These are phyloP conservation scores for Beauveria australis DNA, from an alignment of 2,329 filamentous ascomycete species.

Conservation along the genomic window DNA sequence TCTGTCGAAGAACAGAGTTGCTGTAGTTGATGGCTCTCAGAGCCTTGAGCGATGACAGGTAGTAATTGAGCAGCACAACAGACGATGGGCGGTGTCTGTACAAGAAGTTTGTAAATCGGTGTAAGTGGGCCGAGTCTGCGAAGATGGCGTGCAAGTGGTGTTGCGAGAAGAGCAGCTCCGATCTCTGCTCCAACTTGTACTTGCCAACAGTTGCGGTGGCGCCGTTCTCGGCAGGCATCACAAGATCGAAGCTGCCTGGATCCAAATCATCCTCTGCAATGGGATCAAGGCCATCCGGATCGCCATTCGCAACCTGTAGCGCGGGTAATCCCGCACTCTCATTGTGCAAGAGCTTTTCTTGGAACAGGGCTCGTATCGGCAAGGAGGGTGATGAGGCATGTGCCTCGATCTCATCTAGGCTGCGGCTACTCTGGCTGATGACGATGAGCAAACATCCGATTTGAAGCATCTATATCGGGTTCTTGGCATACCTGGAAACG, in stretches of 20 bases:
- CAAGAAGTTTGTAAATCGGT: conserved; percentile 61
- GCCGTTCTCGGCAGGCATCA: conserved; percentile 16
- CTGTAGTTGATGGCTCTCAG: conserved; percentile 62
- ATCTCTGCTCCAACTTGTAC: conserved; percentile 52
- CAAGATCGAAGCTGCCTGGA: conserved; percentile 29
- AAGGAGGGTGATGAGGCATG: background rate
- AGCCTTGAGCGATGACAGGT: conserved; percentile 63
- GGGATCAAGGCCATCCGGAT: conserved; percentile 24
- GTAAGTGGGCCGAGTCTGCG: conserved; percentile 51
- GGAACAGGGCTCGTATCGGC: background rate
- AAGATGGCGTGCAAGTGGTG: conserved; percentile 61
- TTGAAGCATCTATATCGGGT: background rate
- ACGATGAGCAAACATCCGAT: background rate
- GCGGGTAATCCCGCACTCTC: conserved; percentile 6
- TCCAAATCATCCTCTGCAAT: conserved; percentile 28
- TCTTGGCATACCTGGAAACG: conserved; percentile 4
- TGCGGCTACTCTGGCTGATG: background rate
- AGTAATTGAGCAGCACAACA: conserved; percentile 60
- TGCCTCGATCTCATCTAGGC: background rate
- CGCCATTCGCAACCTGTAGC: conserved; percentile 17
- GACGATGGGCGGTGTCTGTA: conserved; percentile 51
- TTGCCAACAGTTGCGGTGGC: conserved; percentile 5
- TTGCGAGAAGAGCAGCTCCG: conserved; percentile 57
- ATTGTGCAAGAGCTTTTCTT: background rate
- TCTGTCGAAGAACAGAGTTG: conserved; percentile 38